These are phyloP conservation scores for Graphilbum fragrans DNA, from an alignment of 2,329 filamentous ascomycete genomes.

Conservation along the genomic window DNA sequence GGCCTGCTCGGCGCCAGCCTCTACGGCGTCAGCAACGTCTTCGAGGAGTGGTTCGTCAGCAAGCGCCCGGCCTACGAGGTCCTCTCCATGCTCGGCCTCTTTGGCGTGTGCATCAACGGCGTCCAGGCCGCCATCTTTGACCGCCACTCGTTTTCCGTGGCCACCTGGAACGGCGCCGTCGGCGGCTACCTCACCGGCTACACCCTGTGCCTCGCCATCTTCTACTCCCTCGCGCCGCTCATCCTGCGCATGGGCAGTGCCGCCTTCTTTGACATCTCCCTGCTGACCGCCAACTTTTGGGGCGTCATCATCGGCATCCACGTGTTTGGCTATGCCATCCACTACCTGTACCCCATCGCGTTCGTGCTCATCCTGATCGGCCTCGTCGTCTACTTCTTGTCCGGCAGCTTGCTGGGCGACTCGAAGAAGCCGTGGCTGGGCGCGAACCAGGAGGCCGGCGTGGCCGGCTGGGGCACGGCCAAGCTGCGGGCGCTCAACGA, in stretches of 20 bases:
- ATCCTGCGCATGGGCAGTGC: constrained; percentile 83
- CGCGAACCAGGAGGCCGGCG: constrained; percentile 68
- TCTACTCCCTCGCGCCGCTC: constrained; percentile 80
- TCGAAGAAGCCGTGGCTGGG: constrained; percentile 93
- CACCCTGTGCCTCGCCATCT: constrained; percentile 68
- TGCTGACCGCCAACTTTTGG: constrained; percentile 96
- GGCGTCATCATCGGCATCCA: constrained; percentile 82
- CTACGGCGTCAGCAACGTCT: constrained; percentile 84
- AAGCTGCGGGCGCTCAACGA: constrained; percentile 60
- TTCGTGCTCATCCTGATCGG: constrained; percentile 88
- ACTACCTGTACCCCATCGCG: constrained; percentile 90
- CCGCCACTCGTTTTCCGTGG: constrained; percentile 53
- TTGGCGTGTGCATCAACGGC: constrained; percentile 83
- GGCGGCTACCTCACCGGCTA: constrained; percentile 82
- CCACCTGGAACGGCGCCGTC: constrained; percentile 54
- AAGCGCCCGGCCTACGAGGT: constrained; percentile 86
- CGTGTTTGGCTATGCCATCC: constrained; percentile 68
- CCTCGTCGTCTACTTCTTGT: constrained; percentile 76
- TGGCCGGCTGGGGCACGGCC: constrained; percentile 73
- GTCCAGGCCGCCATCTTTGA: constrained; percentile 88
- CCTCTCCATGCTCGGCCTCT: constrained; percentile 79
- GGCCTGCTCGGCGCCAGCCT: constrained; percentile 78
- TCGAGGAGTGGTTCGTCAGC: constrained; percentile 88
- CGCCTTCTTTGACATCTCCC: constrained; percentile 91
- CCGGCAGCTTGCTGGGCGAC: constrained; percentile 72